These are phyloP conservation scores for Inga laurina DNA, from an alignment of 306 rosid species.

Conservation along the genomic window DNA sequence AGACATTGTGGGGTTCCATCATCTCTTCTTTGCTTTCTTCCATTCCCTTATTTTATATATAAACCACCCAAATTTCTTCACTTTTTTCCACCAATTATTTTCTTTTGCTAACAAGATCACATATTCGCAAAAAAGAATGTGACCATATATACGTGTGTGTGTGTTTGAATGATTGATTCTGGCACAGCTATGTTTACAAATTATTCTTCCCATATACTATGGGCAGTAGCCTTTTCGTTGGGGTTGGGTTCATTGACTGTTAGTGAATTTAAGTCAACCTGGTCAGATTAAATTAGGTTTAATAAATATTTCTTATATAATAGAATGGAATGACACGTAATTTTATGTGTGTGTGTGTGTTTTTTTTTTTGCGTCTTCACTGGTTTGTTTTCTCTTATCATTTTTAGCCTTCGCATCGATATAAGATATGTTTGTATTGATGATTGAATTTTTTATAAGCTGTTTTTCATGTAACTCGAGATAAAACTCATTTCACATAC, in stretches of 20 bases:
- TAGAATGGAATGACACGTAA: too few species aligned
- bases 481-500: too few species aligned
- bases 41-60: conserved; percentile 14
- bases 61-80: conserved; percentile 32
- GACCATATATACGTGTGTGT: background rate
- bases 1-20: conserved; percentile 75
- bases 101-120: background rate
- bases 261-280: too few species aligned
- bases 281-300: too few species aligned
- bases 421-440: too few species aligned
- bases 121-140: background rate
- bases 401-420: too few species aligned
- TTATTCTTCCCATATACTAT: background rate
- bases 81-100: background rate
- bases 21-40: conserved; percentile 10
- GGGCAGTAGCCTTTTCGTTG: background rate
- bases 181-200: background rate
- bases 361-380: too few species aligned
- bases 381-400: too few species aligned
- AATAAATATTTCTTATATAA: too few species aligned
- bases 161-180: background rate
- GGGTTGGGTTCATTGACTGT: background rate
- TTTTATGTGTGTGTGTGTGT: too few species aligned
- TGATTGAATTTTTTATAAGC: too few species aligned
- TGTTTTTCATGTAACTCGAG: too few species aligned